phyloP scores from a whole-genome alignment of 2,329 filamentous ascomycete genomes.

The Venturia pyrina region DNA sequence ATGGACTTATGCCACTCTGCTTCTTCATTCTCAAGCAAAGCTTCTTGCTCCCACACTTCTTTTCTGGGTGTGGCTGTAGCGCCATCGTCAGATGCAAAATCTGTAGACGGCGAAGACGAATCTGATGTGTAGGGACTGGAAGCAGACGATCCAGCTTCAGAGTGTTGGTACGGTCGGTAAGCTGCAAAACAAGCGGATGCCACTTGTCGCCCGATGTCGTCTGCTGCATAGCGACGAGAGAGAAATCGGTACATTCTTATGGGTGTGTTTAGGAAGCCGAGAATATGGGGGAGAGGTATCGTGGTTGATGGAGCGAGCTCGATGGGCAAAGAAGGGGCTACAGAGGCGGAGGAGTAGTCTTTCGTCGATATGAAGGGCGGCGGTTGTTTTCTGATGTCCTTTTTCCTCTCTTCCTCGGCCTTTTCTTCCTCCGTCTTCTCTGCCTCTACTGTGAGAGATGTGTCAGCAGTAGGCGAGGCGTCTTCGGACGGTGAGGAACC shows the following conservation, averaged over 20 bases:
- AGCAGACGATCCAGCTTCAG: slow-evolving; percentile 63
- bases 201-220: slow-evolving; percentile 77
- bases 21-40: slow-evolving; percentile 61
- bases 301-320: slow-evolving; percentile 64
- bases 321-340: slow-evolving; percentile 57
- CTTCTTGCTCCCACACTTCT: slow-evolving; percentile 49
- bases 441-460: not conserved
- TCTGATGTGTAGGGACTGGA: slow-evolving; percentile 35
- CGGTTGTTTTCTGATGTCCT: slow-evolving; percentile 42
- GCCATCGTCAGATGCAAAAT: slow-evolving; percentile 17
- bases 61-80: slow-evolving; percentile 20
- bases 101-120: slow-evolving; percentile 13
- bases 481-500: slow-evolving; percentile 20
- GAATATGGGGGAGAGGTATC: slow-evolving; percentile 75
- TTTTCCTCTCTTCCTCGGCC: slow-evolving; percentile 33
- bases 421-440: slow-evolving; percentile 17
- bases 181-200: slow-evolving; percentile 68
- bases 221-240: slow-evolving; percentile 73
- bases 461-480: slow-evolving; percentile 23
- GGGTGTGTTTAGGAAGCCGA: slow-evolving; percentile 86
- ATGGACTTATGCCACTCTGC: slow-evolving; percentile 75
- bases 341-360: slow-evolving; percentile 57
- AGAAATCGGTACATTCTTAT: slow-evolving; percentile 81
- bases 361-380: slow-evolving; percentile 61
- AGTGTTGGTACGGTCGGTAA: slow-evolving; percentile 49